Conservation (phyloP, 768 basidiomycete species). For the Gloeopeniophorella convolvens region DNA sequence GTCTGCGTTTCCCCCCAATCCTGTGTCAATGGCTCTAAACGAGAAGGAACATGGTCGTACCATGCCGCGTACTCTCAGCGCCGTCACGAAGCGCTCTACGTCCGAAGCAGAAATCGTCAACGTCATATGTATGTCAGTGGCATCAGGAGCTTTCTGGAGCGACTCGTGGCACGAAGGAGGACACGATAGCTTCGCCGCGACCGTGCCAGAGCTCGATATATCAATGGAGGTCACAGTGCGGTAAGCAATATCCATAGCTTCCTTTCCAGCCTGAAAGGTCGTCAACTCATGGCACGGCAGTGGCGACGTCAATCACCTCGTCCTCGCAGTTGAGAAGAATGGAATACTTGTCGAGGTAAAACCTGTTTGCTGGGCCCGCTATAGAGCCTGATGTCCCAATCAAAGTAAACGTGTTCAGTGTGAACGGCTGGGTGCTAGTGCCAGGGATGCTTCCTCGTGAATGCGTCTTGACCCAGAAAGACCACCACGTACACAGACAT, state of each 20-base stretch:
- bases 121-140: neutral
- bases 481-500: conserved; percentile 19
- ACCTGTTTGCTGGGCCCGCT: conserved; percentile 6
- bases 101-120: conserved; percentile 1
- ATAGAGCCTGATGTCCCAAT: neutral
- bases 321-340: conserved; percentile 17
- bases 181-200: neutral
- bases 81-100: conserved; percentile 3
- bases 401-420: conserved; percentile 7
- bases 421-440: conserved; percentile 18
- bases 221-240: conserved; percentile 3
- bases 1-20: neutral
- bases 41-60: neutral
- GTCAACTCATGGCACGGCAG: neutral
- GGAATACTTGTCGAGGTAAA: conserved; percentile 16
- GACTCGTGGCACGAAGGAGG: conserved; percentile 11
- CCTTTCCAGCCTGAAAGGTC: conserved; percentile 12
- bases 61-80: conserved; percentile 8
- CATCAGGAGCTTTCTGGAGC: neutral
- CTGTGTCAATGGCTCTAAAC: neutral
- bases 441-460: neutral
- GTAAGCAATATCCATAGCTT: conserved; percentile 11
- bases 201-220: conserved; percentile 9
- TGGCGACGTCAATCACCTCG: conserved; percentile 6
- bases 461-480: neutral